Percentiles rank a stretch among this genome's conserved stretches.
phyloP scores from a whole-genome alignment of 768 basidiomycete genomes.

The Kwoniella botswanensis region DNA sequence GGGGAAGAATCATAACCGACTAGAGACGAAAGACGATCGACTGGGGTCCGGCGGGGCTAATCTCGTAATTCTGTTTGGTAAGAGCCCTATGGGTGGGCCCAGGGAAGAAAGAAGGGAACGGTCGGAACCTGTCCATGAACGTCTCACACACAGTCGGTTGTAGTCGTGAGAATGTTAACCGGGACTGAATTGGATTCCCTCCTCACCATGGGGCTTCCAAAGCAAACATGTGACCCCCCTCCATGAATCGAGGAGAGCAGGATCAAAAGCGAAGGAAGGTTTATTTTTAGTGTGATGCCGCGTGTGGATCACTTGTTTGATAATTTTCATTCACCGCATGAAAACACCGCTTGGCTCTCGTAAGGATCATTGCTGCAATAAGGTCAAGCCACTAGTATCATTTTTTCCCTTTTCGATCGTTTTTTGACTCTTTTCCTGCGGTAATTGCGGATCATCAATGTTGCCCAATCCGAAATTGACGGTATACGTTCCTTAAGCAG shows the following conservation, averaged over 20 bases:
- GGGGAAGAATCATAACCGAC: no score
- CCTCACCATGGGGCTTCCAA: no score
- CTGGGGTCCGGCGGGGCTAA: no score
- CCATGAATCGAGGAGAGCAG: no score
- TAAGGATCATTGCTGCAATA: background rate
- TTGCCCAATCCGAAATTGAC: background rate
- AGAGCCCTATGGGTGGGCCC: no score
- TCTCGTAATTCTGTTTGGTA: no score
- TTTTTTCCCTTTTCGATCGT: background rate
- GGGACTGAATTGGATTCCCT: no score
- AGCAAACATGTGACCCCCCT: slow-evolving; percentile 1
- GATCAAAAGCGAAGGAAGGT: background rate
- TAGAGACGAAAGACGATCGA: no score
- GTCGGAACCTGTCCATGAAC: no score
- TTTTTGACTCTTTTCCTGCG: background rate
- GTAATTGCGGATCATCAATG: background rate
- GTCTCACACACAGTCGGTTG: no score
- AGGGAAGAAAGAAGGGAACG: no score
- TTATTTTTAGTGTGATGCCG: background rate
- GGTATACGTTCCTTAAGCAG: background rate
- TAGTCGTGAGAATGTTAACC: no score
- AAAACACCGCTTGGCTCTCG: background rate
- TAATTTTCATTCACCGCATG: background rate
- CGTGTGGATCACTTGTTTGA: background rate
- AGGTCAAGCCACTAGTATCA: background rate